Evolutionary conservation across 306 rosid genomes (phyloP).

Genomic region (Pterocarpus macrocarpus): DNA sequence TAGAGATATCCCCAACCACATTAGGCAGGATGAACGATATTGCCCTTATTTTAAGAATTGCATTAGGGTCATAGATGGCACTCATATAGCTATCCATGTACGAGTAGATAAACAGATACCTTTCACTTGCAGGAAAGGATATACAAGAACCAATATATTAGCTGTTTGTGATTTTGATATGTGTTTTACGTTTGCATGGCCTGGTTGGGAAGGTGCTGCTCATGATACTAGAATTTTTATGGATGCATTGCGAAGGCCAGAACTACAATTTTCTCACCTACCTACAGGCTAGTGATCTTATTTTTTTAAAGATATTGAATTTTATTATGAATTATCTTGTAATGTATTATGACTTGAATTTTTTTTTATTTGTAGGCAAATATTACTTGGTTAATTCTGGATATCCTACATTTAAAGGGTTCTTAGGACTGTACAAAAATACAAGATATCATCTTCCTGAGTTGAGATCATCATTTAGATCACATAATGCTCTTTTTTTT

Average conservation of each 20-base stretch:
- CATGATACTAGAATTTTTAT: not conserved
- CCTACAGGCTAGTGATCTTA: not conserved
- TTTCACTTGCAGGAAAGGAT: not conserved
- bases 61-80: not conserved
- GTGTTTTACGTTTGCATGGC: not conserved
- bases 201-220: not conserved
- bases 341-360: not conserved
- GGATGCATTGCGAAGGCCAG: too few species aligned
- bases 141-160: not conserved
- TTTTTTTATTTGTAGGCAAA: not conserved
- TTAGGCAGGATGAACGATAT: not conserved
- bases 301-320: too few species aligned
- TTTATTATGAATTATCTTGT: too few species aligned
- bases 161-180: not conserved
- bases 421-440: not conserved
- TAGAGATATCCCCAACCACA: not conserved
- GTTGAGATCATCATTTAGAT: too few species aligned
- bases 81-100: not conserved
- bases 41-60: not conserved
- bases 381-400: not conserved
- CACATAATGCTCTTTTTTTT: too few species aligned
- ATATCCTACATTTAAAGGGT: not conserved
- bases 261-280: too few species aligned
- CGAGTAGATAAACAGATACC: not conserved
- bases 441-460: too few species aligned